phyloP scores from a whole-genome alignment of 2,329 filamentous ascomycete species.

The Trichophyton schoenleinii region DNA sequence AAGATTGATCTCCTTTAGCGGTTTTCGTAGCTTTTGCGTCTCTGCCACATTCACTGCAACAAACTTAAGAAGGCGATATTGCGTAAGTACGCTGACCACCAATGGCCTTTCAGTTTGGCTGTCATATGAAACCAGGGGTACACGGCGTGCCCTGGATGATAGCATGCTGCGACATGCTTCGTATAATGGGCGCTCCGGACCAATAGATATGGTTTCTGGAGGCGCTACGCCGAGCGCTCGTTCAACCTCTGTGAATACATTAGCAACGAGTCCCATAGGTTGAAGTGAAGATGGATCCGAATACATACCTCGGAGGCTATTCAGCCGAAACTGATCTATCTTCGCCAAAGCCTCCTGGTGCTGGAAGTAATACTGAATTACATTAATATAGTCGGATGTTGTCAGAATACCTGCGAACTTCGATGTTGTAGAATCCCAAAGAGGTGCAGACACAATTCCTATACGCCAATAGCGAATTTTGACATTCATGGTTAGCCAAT shows the following conservation, averaged over 20 bases:
- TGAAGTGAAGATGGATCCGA: not conserved
- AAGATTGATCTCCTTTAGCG: conserved; percentile 67
- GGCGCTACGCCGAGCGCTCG: conserved; percentile 81
- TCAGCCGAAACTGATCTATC: conserved; percentile 86
- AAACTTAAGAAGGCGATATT: conserved; percentile 97
- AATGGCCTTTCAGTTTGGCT: conserved; percentile 86
- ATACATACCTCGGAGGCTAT: conserved; percentile 67
- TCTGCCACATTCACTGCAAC: conserved; percentile 90
- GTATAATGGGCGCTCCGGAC: conserved; percentile 80
- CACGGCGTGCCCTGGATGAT: conserved; percentile 79
- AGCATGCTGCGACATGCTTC: conserved; percentile 93
- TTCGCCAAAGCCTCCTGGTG: conserved; percentile 80
- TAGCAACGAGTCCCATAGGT: not conserved
- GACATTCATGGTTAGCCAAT: conserved; percentile 7
- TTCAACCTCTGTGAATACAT: conserved; percentile 61
- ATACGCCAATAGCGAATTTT: conserved; percentile 10
- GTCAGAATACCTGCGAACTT: conserved; percentile 90
- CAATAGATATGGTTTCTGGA: conserved; percentile 90
- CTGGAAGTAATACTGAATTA: conserved; percentile 98
- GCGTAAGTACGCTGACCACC: conserved; percentile 92
- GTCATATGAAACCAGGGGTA: conserved; percentile 84
- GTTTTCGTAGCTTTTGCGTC: conserved; percentile 78
- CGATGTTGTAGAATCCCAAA: conserved; percentile 91
- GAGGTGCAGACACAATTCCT: conserved; percentile 94
- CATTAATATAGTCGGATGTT: conserved; percentile 94